A percentile compares a stretch with the other conserved stretches of the same genome.
Conservation (phyloP, 805 yeast genomes). For the Hanseniaspora lindneri region DNA sequence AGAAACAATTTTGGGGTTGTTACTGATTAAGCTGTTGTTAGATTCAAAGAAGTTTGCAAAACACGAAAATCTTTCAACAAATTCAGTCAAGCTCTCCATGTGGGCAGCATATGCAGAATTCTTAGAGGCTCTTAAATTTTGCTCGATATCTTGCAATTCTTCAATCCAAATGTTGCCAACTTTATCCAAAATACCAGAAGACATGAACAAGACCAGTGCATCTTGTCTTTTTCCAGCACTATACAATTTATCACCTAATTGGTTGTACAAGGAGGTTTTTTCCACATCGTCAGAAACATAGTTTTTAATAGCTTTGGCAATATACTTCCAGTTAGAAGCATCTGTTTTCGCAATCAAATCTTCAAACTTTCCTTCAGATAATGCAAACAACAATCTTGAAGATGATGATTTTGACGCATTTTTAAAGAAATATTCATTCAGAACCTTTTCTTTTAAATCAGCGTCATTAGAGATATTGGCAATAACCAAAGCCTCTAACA, state of each 20-base stretch:
- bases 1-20: slow-evolving; percentile 29
- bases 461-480: slow-evolving; percentile 56
- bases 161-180: slow-evolving; percentile 73
- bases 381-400: slow-evolving; percentile 63
- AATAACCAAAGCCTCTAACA: slow-evolving; percentile 71
- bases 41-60: slow-evolving; percentile 28
- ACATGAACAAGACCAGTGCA: slow-evolving; percentile 67
- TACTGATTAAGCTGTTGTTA: slow-evolving; percentile 19
- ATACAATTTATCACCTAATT: slow-evolving; percentile 68
- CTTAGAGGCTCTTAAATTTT: slow-evolving; percentile 29
- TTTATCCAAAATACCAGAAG: slow-evolving; percentile 70
- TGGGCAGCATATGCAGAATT: slow-evolving; percentile 65
- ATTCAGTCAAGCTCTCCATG: slow-evolving; percentile 64
- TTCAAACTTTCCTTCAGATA: slow-evolving; percentile 40
- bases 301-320: slow-evolving; percentile 57
- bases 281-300: slow-evolving; percentile 38
- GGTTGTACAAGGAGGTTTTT: slow-evolving; percentile 45
- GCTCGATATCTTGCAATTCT: slow-evolving; percentile 47
- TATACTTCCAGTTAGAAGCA: slow-evolving; percentile 69
- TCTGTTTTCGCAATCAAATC: slow-evolving; percentile 73
- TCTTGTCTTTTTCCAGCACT: slow-evolving; percentile 47
- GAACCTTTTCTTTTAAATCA: slow-evolving; percentile 51
- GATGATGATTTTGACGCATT: slow-evolving; percentile 39
- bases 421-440: slow-evolving; percentile 55
- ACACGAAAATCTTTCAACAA: slow-evolving; percentile 73